Evolutionary conservation across 2,329 filamentous ascomycete genomes (phyloP).

Genomic region (Nemania sp.): DNA sequence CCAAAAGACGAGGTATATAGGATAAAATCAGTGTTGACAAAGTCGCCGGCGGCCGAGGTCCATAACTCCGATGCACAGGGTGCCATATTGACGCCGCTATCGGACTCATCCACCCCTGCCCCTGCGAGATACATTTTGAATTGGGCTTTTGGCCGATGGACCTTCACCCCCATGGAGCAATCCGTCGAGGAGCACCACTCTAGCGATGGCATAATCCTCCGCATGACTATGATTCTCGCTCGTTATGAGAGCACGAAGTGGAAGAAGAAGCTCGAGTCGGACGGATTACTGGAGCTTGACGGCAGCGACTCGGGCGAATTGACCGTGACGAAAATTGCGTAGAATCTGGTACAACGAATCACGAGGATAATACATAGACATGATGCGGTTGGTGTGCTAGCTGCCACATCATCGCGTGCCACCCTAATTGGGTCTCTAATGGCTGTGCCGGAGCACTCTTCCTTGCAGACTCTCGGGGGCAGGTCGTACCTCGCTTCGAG

Average conservation of each 20-base stretch:
- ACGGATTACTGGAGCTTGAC: constrained; percentile 65
- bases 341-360: constrained; percentile 11
- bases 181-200: constrained; percentile 63
- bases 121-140: constrained; percentile 85
- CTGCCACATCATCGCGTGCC: neutral
- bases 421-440: neutral
- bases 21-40: constrained; percentile 80
- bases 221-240: constrained; percentile 82
- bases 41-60: constrained; percentile 58
- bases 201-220: constrained; percentile 66
- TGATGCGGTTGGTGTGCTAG: neutral
- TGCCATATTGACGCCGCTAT: constrained; percentile 49
- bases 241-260: constrained; percentile 80
- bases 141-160: constrained; percentile 98
- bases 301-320: constrained; percentile 61
- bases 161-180: constrained; percentile 74
- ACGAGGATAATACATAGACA: constrained; percentile 8
- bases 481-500: neutral
- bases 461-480: neutral
- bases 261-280: constrained; percentile 77
- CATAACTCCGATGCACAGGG: constrained; percentile 64
- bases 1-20: constrained; percentile 96
- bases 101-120: constrained; percentile 43
- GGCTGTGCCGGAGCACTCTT: neutral
- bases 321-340: constrained; percentile 62